Evolutionary conservation across 805 yeast species (phyloP).

Genomic region (Starmerella cellae): DNA sequence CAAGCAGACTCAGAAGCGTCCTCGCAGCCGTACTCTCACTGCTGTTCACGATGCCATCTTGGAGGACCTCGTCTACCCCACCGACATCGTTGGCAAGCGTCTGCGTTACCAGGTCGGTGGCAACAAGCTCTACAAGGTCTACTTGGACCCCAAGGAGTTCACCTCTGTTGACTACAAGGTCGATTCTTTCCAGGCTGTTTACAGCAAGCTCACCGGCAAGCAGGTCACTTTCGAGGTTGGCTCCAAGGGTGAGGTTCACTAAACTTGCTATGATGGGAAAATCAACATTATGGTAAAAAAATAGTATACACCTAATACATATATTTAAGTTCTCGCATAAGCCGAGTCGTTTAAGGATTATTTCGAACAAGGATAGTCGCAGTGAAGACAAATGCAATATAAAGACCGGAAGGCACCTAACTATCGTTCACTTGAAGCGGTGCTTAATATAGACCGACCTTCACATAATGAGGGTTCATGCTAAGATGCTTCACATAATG

Average conservation of each 20-base stretch:
- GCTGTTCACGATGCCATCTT: constrained; percentile 97
- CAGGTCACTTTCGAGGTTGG: constrained; percentile 92
- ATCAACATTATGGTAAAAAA: neutral
- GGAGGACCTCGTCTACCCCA: constrained; percentile 99
- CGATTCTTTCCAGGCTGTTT: constrained; percentile 97
- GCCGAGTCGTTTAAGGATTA: neutral
- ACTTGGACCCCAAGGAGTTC: constrained; percentile 95
- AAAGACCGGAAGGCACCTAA: too few relatives aligned
- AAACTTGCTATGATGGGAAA: constrained; percentile 2
- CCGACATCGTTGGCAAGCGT: constrained; percentile 98
- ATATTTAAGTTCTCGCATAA: constrained; percentile 8
- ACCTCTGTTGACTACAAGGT: constrained; percentile 95
- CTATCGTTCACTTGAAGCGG: too few relatives aligned
- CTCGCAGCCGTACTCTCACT: constrained; percentile 97
- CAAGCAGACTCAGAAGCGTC: constrained; percentile 95
- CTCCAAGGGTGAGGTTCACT: constrained; percentile 21
- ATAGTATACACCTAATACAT: constrained; percentile 4
- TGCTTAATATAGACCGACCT: too few relatives aligned
- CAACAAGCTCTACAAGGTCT: constrained; percentile 92
- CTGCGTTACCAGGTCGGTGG: constrained; percentile 98
- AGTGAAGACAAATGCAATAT: too few relatives aligned
- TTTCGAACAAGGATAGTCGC: too few relatives aligned
- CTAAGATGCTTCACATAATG: too few relatives aligned
- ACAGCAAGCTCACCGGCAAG: constrained; percentile 98
- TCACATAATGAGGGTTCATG: too few relatives aligned